A percentile compares a stretch with the other conserved stretches of the same genome.
Conservation (phyloP, 2,329 filamentous ascomycete species). For the Ustilaginoidea virens region DNA sequence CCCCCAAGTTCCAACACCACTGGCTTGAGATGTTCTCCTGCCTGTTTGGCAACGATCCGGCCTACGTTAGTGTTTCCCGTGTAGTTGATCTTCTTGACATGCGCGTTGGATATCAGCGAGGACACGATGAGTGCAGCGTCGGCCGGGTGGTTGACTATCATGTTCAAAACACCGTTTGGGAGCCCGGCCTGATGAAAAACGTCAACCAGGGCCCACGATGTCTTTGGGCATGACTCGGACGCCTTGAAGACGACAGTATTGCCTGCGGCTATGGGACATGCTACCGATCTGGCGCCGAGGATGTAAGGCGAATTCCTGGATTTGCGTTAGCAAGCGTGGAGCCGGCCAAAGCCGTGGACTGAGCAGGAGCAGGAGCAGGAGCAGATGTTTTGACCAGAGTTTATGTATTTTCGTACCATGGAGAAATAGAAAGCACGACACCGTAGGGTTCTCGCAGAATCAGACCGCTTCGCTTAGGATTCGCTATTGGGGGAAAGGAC, state of each 20-base stretch:
- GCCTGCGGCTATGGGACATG: constrained; percentile 57
- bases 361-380: neutral
- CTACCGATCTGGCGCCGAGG: constrained; percentile 36
- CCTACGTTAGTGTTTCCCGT: constrained; percentile 66
- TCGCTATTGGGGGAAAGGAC: constrained; percentile 17
- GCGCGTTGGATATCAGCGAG: constrained; percentile 48
- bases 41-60: constrained; percentile 51
- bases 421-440: constrained; percentile 63
- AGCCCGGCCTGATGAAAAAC: constrained; percentile 61
- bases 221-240: constrained; percentile 50
- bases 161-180: constrained; percentile 58
- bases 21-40: constrained; percentile 64
- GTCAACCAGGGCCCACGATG: constrained; percentile 44
- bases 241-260: constrained; percentile 64
- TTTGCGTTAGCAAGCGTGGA: neutral
- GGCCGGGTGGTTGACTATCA: constrained; percentile 49
- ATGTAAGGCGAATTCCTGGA: constrained; percentile 42
- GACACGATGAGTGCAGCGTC: constrained; percentile 53
- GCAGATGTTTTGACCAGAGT: neutral
- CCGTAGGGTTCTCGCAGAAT: constrained; percentile 64
- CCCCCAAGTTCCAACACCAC: constrained; percentile 70
- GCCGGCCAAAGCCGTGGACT: neutral
- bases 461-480: constrained; percentile 32
- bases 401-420: constrained; percentile 42
- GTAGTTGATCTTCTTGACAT: constrained; percentile 71